Base-by-base conservation (phyloP, 495 filamentous ascomycete species). In the Daldinia grandis region DNA sequence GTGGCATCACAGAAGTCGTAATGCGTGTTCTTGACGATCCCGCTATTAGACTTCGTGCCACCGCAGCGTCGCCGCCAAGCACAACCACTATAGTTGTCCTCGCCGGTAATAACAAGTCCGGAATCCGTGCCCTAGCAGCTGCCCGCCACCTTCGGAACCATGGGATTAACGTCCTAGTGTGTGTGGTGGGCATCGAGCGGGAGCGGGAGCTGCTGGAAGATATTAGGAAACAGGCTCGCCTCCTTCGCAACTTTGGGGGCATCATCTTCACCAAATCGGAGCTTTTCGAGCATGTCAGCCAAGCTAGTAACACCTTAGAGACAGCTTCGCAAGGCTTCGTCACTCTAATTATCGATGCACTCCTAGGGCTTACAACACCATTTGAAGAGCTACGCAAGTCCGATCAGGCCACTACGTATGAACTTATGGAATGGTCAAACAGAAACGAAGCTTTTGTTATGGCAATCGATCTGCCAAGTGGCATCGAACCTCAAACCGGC, bases 381-480 rank as follows among this genome's bases (percentile, higher is more conserved):
- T 97, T 97, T 71, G 92, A 97, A 40, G 92, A 94, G 59, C 83
- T 97, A 28, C 83, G 91, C 21, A 91, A 87, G 9, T 91, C 92
- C 42, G 93, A 97, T 68, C 93, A 94, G 76, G 91, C 89, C 0
- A 89, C 88, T 3, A 92, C 92, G 3, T 93, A 91, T 70, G 90
- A 93, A 67, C 85, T 96, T 62, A 93, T 96, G 66, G 87, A 90
- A 40, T 97, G 93, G 92, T 89, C 92, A 5, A 98, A 97, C 73
- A 86, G 91, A 54, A 90, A 87, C 78, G 91, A 92, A 69, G 87
- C 91, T 2, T 86, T 85, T 24, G 89, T 95, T 1, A 78, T 99
- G 31, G 90, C 93, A 1, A 87, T 99, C 30, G 94, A 97, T 76
- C 87, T 95, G 12, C 95, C 95, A 0, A 93, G 89, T 1, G 95